Evolutionary conservation across 2,329 filamentous ascomycete species (phyloP).

Genomic region (Fusarium compactum): DNA sequence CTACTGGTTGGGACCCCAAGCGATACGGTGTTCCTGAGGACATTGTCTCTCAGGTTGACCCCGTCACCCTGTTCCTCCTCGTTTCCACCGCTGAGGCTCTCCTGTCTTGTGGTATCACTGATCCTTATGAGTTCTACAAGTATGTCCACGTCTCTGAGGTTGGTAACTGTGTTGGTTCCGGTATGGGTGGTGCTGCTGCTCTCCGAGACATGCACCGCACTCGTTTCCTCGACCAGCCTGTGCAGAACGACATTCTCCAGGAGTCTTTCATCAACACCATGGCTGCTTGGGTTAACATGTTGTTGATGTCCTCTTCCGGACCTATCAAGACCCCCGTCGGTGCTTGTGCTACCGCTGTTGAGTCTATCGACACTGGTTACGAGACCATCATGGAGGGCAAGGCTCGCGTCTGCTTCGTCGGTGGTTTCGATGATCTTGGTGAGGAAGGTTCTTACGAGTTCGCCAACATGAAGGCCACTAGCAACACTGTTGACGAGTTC

Average conservation of each 20-base stretch:
- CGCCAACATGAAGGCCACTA: slow-evolving; percentile 99
- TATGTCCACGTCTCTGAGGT: slow-evolving; percentile 98
- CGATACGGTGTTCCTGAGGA: slow-evolving; percentile 96
- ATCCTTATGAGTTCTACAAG: slow-evolving; percentile 99
- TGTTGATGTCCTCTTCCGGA: slow-evolving; percentile 94
- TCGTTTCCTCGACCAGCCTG: slow-evolving; percentile 93
- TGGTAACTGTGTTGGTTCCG: slow-evolving; percentile 97
- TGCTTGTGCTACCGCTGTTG: slow-evolving; percentile 96
- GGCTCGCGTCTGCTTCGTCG: slow-evolving; percentile 95
- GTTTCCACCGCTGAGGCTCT: slow-evolving; percentile 94
- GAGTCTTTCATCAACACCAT: slow-evolving; percentile 99
- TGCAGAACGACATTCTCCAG: slow-evolving; percentile 98
- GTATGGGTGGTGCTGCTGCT: slow-evolving; percentile 94
- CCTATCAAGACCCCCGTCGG: slow-evolving; percentile 99
- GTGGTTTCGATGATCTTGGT: slow-evolving; percentile 99
- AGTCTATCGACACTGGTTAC: slow-evolving; percentile 97
- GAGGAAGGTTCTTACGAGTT: slow-evolving; percentile 99
- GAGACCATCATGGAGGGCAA: slow-evolving; percentile 99
- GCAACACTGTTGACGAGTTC: slow-evolving; percentile 97
- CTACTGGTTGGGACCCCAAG: slow-evolving; percentile 97
- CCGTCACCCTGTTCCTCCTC: slow-evolving; percentile 93
- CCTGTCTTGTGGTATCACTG: slow-evolving; percentile 92
- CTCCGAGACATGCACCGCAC: slow-evolving; percentile 99
- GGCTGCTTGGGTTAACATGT: slow-evolving; percentile 99
- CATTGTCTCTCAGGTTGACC: slow-evolving; percentile 97